Evolutionary conservation across 164 flowering plant species (phyloP).

Genomic region (Saururus chinensis): DNA sequence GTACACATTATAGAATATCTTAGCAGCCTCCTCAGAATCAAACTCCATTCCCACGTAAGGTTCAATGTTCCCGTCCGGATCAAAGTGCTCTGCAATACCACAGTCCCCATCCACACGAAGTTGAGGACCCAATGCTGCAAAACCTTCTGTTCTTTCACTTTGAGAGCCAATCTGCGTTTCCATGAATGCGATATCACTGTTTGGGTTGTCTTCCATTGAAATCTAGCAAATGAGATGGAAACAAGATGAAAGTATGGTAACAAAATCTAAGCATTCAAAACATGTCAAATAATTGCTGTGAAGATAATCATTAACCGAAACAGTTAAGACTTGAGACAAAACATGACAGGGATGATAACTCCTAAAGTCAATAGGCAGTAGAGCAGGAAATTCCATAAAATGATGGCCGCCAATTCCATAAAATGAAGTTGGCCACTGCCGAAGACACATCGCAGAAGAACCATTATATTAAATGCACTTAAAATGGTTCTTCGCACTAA

Average conservation of each 20-base stretch:
- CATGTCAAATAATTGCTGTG: neutral
- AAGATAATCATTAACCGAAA: neutral
- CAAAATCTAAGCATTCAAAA: neutral
- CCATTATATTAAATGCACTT: no score
- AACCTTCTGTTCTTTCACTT: slow-evolving; percentile 14
- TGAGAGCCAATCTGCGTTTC: slow-evolving; percentile 20
- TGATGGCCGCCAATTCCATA: no score
- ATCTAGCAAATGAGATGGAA: neutral
- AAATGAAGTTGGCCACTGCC: no score
- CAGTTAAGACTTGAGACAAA: neutral
- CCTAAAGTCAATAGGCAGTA: no score
- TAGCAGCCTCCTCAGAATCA: slow-evolving; percentile 43
- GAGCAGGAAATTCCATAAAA: no score
- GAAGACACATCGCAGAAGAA: no score
- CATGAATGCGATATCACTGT: slow-evolving; percentile 6
- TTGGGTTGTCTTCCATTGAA: slow-evolving; percentile 1
- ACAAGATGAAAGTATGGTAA: no score
- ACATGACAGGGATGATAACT: neutral
- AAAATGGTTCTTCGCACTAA: no score
- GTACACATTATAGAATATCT: slow-evolving; percentile 36
- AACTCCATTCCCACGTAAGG: slow-evolving; percentile 49
- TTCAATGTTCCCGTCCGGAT: slow-evolving; percentile 17
- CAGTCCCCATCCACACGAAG: slow-evolving; percentile 13
- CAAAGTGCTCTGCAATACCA: slow-evolving; percentile 3
- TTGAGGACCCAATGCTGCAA: slow-evolving; percentile 9